Evolutionary conservation across 148 eudicot genomes (phyloP), one percentile per base, ranked within the genome.

Genomic region (Polygonum maritimum): DNA sequence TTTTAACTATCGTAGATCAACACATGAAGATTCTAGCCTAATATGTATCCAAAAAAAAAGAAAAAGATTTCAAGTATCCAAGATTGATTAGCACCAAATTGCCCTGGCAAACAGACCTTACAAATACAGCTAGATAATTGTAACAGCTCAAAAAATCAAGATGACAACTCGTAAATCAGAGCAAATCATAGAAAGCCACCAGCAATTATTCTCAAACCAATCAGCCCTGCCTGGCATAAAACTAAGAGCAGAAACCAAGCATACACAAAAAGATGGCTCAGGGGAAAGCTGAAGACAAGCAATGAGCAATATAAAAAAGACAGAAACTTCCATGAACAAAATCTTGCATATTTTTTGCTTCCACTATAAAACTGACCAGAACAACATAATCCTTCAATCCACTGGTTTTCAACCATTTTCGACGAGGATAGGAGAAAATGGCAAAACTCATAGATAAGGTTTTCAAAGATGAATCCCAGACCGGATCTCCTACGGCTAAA

Each of bases 401-500:
- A 12, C 22, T 33, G 78, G 45, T 72, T 62, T 77, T 58, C 7
- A 49, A 75, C 65, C 77, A 75, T 75, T 75, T 55, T 75, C 41
- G n/a, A 26, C 65, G 15, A 19, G 10, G 48, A 49, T 38, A 55
- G 38, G 63, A 62, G 62, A 67, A 76, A 44, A 80, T 63, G 70
- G 70, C 7, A 13, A 31, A 57, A 22, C 40, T 35, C 70, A 35
- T 10, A 63, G 35, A 18, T 26, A 26, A 76, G 71, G 51, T 71
- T 14, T 38, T 65, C 60, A 22, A 48, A 76, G 73, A 65, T 76
- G 69, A 63, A 40, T 51, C 35, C 33, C 75, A 73, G 73, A 77
- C 72, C 13, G 65, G 65, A 71, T 76, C 78, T 41, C 69, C 82
- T 75, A 76, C 65, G 39, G 82, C 76, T 80, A 78, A 74, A 69